Base-by-base conservation (phyloP, 306 rosid genomes). In the Bauhinia variegata region DNA sequence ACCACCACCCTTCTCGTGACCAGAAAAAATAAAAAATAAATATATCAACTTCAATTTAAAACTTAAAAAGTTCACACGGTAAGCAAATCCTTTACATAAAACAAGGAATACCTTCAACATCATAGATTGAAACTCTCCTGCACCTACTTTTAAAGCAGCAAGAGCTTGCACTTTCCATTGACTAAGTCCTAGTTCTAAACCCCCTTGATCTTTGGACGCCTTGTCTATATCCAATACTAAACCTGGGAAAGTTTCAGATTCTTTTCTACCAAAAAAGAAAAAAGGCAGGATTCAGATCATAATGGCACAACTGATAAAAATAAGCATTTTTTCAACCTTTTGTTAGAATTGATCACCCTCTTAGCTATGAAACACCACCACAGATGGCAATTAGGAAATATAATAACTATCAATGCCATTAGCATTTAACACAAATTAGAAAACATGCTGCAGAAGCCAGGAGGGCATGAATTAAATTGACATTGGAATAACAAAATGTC, bases 141-240 rank as follows among this genome's bases (percentile, higher is more conserved):
- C 83, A 30, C 91, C 91, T 74, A 79, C 82, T 79, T 80, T 87
- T 33, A 83, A 18, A 62, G 83, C 82, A 55, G 85, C 69, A 37
- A 70, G 75, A 72, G 89, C 79, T 39, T 82, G 90, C 59, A 89
- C 78, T 81, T 85, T 92, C 87, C 88, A 80, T 75, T 68, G 85
- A 86, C 67, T 76, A 74, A 92, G 85, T 71, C 96, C 97, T 72
- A 65, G 67, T 80, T 91, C 86, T 66, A 89, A 85, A 75, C 78
- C 78, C 4, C 75, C 82, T 33, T 85, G 82, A 48, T 59, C 41
- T 53, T 81, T 60, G 43, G 93, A 81, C 32, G 72, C 37, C 34
- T 43, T 66, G 31, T 60, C 12, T 67, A 37, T 28, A 16, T 88
- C 89, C 43, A 72, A 42, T 28, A 23, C 28, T 23, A 74, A n/a